Percentiles rank a stretch among this genome's conserved stretches.
phyloP scores from a whole-genome alignment of 2,329 filamentous ascomycete genomes.

The Chrysosphaeria jannelii region DNA sequence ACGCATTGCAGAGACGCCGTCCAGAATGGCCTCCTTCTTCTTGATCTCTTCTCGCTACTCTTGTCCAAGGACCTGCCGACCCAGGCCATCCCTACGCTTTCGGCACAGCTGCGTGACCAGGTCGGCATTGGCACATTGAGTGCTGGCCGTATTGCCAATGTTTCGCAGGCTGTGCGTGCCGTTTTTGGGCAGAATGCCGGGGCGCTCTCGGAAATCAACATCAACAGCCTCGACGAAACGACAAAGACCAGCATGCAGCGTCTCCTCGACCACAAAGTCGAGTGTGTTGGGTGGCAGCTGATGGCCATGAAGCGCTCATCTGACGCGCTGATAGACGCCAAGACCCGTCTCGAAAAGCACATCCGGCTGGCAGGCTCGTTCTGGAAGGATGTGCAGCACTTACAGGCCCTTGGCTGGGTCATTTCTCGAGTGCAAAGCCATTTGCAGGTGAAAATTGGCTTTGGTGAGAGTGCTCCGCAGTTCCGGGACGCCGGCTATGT shows the following conservation, averaged over 20 bases:
- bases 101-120: constrained; percentile 33
- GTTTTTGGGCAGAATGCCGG: constrained; percentile 2
- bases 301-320: constrained; percentile 47
- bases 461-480: constrained; percentile 36
- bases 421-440: constrained; percentile 48
- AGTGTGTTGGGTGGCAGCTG: constrained; percentile 43
- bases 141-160: constrained; percentile 29
- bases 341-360: constrained; percentile 42
- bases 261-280: constrained; percentile 21
- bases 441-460: constrained; percentile 74
- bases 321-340: constrained; percentile 41
- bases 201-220: background rate
- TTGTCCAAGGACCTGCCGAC: constrained; percentile 54
- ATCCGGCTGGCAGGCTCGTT: constrained; percentile 57
- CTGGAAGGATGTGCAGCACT: constrained; percentile 59
- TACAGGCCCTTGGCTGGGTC: constrained; percentile 66
- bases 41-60: constrained; percentile 61
- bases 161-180: constrained; percentile 16
- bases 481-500: constrained; percentile 48
- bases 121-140: constrained; percentile 50
- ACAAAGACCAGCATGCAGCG: constrained; percentile 8
- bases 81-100: constrained; percentile 39
- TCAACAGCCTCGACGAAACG: constrained; percentile 9
- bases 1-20: constrained; percentile 12
- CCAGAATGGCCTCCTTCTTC: constrained; percentile 33